These are phyloP conservation scores for Paspalum notatum DNA, from an alignment of 176 grass and related monocot species.

Conservation along the genomic window DNA sequence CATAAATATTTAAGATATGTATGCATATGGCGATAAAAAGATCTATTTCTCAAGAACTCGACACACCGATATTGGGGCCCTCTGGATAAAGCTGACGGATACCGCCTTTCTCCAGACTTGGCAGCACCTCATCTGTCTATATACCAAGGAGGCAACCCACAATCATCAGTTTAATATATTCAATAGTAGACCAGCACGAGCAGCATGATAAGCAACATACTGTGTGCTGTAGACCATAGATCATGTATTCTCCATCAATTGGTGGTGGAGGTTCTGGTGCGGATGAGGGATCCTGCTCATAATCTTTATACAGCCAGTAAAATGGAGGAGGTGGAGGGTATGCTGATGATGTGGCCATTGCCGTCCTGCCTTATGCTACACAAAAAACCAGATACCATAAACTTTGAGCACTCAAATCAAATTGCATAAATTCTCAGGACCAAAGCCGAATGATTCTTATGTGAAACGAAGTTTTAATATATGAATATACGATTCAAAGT, in stretches of 20 bases:
- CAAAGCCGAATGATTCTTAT: neutral
- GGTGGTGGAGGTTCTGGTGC: slow-evolving; percentile 68
- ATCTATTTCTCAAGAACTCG: neutral
- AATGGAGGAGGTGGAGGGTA: slow-evolving; percentile 80
- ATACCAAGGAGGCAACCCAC: slow-evolving; percentile 3
- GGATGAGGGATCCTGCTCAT: slow-evolving; percentile 61
- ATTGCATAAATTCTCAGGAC: neutral
- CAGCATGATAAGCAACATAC: slow-evolving; percentile 44
- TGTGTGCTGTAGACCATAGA: slow-evolving; percentile 69
- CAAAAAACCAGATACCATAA: neutral
- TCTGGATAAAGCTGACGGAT: slow-evolving; percentile 84
- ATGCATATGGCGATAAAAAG: neutral
- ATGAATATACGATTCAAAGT: neutral
- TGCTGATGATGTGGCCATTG: slow-evolving; percentile 69
- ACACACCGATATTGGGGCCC: slow-evolving; percentile 63
- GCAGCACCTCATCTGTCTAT: slow-evolving; percentile 78
- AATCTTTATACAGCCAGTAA: slow-evolving; percentile 87
- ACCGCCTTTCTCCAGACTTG: slow-evolving; percentile 85
- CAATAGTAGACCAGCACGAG: neutral
- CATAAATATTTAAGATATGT: slow-evolving; percentile 5
- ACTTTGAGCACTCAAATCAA: neutral
- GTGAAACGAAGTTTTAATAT: neutral
- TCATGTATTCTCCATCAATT: slow-evolving; percentile 54
- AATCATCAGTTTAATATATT: slow-evolving; percentile 17
- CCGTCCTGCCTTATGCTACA: slow-evolving; percentile 28